Base-by-base conservation (phyloP, 108 stramenopile species). In the Licmophora abbreviata region DNA sequence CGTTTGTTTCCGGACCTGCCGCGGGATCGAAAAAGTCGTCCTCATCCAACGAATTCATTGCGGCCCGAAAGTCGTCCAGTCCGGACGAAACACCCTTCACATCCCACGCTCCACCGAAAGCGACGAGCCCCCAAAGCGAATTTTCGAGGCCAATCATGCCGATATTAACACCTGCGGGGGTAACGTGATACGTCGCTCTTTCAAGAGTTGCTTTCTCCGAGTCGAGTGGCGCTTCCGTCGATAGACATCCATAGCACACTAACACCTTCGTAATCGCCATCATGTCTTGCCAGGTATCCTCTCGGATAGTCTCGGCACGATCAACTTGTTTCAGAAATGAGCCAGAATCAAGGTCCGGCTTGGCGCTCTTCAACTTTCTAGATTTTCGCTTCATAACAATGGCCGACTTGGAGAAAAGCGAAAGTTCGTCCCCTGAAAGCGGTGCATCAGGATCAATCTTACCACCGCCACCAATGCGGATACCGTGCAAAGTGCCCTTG, bases 81-180 rank as follows among this genome's bases (percentile, higher is more conserved):
- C 71, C 61, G 2, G 68, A 40, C 1, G 80, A 83, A 18, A 67
- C 74, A 40, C 71, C 69, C 4, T 61, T 62, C 29, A 83, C 70
- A 59, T 89, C 83, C 50, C 63, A 81, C 6, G 87, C 78, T 18
- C 87, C 87, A 22, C 87, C 87, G 48, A 89, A 65, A 29, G 87
- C 83, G 20, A 63, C 51, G 25, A 85, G 48, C 40, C 61, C 48
- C 87, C 87, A 89, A 14, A 89, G 44, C 10, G 76, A 69, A 56
- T 89, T 89, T 27, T 89, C 82, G 48, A 85, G 67, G n/a, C 77
- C 75, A 29, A 89, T 61, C 71, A 79, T 79, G 4, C 87, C 83
- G 32, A 89, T 68, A 52, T 83, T 77, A 4, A 43, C 59, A 10
- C 87, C 87, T 24, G 78, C 87, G 28, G 73, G 58, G 32, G 81